These are phyloP conservation scores for Geotrichum bryndzae DNA, from an alignment of 1,139 yeast genomes.

Conservation along the genomic window DNA sequence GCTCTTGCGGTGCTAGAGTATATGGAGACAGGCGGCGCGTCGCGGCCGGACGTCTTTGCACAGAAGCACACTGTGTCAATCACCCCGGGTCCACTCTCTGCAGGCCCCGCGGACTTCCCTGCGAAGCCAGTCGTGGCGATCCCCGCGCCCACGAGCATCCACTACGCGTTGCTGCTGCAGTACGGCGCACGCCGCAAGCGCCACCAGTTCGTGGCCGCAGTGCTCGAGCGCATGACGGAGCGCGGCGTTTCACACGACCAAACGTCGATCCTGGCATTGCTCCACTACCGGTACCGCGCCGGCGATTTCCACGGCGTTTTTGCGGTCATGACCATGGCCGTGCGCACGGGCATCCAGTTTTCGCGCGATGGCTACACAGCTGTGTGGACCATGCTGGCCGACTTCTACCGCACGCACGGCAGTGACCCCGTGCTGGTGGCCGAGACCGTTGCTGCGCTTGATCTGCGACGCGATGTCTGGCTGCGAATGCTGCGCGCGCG, in stretches of 20 bases:
- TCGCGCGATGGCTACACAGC: slow-evolving; percentile 23
- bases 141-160: slow-evolving; percentile 22
- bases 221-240: slow-evolving; percentile 22
- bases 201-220: slow-evolving; percentile 19
- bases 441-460: not conserved
- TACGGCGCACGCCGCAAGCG: slow-evolving; percentile 25
- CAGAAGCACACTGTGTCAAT: not conserved
- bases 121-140: slow-evolving; percentile 3
- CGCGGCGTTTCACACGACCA: slow-evolving; percentile 19
- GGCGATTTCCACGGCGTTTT: slow-evolving; percentile 21
- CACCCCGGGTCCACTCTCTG: not conserved
- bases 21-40: slow-evolving; percentile 19
- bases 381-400: slow-evolving; percentile 27
- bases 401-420: slow-evolving; percentile 20
- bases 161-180: slow-evolving; percentile 27
- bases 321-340: slow-evolving; percentile 16
- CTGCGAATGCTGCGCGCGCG: slow-evolving; percentile 15
- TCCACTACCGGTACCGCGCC: slow-evolving; percentile 24
- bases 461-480: not conserved
- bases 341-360: slow-evolving; percentile 10
- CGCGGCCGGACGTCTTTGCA: not conserved
- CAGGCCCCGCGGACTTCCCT: not conserved
- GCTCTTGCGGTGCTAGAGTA: slow-evolving; percentile 23
- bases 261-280: slow-evolving; percentile 23
- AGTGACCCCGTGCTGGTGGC: not conserved